Percentiles rank a stretch among this genome's conserved stretches.
These are phyloP conservation scores for Terfezia boudieri DNA, from an alignment of 495 filamentous ascomycete species.

Conservation along the genomic window DNA sequence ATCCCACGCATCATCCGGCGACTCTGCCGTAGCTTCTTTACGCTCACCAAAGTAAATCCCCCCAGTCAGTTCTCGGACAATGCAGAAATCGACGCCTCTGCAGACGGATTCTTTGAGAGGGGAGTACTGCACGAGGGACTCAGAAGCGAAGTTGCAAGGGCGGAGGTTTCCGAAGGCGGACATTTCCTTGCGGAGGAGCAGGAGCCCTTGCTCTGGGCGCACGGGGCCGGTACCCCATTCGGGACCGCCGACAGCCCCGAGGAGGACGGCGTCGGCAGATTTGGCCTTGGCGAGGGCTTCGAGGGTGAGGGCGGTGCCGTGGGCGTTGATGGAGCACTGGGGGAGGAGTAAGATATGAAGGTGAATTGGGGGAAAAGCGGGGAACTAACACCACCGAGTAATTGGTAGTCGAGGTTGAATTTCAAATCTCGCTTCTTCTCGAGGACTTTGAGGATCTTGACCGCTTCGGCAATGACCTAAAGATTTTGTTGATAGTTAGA, in stretches of 20 bases:
- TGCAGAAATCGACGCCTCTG: slow-evolving; percentile 76
- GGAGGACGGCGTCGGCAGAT: slow-evolving; percentile 70
- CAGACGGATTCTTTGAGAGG: slow-evolving; percentile 75
- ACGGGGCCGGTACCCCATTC: slow-evolving; percentile 89
- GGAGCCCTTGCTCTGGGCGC: slow-evolving; percentile 85
- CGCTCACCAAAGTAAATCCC: slow-evolving; percentile 96
- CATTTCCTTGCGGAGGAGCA: slow-evolving; percentile 84
- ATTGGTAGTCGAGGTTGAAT: slow-evolving; percentile 83
- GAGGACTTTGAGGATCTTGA: slow-evolving; percentile 49
- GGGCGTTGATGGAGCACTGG: slow-evolving; percentile 60
- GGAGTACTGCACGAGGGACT: slow-evolving; percentile 64
- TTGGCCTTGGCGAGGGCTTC: slow-evolving; percentile 71
- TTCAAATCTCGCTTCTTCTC: slow-evolving; percentile 44
- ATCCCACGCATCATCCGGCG: slow-evolving; percentile 44
- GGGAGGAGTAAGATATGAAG: neutral
- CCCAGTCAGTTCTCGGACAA: slow-evolving; percentile 83
- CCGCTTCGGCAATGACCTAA: neutral
- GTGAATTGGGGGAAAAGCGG: neutral
- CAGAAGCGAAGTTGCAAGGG: slow-evolving; percentile 89
- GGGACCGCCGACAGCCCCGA: slow-evolving; percentile 89
- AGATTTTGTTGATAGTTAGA: neutral
- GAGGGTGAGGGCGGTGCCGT: slow-evolving; percentile 57
- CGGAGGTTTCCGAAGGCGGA: slow-evolving; percentile 90
- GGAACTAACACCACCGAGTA: slow-evolving; percentile 69
- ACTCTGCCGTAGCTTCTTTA: slow-evolving; percentile 62